phyloP scores from a whole-genome alignment of 2,329 filamentous ascomycete species.

The Colletotrichum sp. region DNA sequence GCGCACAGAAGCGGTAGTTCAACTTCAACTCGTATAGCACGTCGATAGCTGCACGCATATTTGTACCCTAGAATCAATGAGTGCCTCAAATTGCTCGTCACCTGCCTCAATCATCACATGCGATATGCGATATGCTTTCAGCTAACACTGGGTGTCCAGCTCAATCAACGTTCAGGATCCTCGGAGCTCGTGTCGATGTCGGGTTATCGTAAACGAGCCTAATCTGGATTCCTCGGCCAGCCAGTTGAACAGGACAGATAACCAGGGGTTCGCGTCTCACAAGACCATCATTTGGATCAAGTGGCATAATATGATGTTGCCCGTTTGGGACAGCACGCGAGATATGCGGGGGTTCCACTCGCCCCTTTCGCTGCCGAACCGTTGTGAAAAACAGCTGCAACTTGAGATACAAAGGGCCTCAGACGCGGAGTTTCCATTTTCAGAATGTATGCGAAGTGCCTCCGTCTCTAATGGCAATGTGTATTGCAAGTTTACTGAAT shows the following conservation, averaged over 20 bases:
- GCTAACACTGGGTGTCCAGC: not conserved
- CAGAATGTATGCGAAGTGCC: not conserved
- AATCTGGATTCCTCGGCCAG: not conserved
- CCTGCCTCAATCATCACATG: not conserved
- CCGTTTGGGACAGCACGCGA: not conserved
- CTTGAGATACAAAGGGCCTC: not conserved
- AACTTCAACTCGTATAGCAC: not conserved
- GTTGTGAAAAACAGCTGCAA: not conserved
- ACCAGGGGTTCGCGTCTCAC: not conserved
- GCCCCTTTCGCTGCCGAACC: not conserved
- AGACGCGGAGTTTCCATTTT: not conserved
- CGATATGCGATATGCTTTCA: not conserved
- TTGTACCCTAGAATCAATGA: not conserved
- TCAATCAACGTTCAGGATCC: not conserved
- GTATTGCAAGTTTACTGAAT: not conserved
- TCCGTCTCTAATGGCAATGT: rapidly evolving
- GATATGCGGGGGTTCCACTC: not conserved
- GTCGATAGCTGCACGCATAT: not conserved
- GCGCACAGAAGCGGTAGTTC: not conserved
- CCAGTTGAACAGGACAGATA: not conserved
- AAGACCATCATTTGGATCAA: not conserved
- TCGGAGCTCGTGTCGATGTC: not conserved
- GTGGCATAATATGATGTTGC: not conserved
- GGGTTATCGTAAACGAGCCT: not conserved
- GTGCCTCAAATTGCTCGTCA: rapidly evolving